These are phyloP conservation scores for Moesziomyces aphidis DNA, from an alignment of 1,284 basidiomycete genomes.

Conservation along the genomic window DNA sequence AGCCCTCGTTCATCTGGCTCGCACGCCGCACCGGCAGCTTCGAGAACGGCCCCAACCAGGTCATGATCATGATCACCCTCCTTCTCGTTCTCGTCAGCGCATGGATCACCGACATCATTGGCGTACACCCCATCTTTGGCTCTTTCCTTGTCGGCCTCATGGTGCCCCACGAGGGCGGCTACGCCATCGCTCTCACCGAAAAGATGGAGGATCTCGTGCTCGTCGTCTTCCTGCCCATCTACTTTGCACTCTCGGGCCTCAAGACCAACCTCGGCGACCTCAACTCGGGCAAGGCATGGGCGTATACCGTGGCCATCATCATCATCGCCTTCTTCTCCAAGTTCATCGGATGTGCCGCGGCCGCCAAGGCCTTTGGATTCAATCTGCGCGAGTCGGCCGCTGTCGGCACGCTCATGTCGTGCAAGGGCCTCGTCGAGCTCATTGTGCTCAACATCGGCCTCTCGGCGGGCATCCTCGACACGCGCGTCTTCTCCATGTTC, in stretches of 20 bases:
- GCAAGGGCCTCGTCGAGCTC: constrained; percentile 82
- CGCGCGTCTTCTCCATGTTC: constrained; percentile 81
- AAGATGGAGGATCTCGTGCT: constrained; percentile 70
- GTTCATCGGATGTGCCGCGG: constrained; percentile 71
- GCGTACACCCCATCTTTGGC: constrained; percentile 90
- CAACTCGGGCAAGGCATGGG: constrained; percentile 76
- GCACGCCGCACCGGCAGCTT: constrained; percentile 82
- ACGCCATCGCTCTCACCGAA: constrained; percentile 74
- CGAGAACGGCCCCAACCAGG: constrained; percentile 78
- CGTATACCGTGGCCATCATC: constrained; percentile 83
- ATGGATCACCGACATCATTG: constrained; percentile 89
- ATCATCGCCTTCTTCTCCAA: constrained; percentile 84
- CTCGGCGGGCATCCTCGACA: constrained; percentile 80
- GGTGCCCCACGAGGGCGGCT: constrained; percentile 87
- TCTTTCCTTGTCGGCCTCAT: constrained; percentile 85
- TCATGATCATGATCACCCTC: constrained; percentile 83
- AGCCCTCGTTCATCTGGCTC: constrained; percentile 76
- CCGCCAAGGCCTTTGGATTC: constrained; percentile 78
- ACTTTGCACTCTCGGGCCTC: constrained; percentile 84
- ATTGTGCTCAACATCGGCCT: constrained; percentile 94
- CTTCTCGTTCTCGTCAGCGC: constrained; percentile 81
- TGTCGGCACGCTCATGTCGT: constrained; percentile 90
- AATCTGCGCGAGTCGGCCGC: constrained; percentile 82
- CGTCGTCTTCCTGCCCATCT: constrained; percentile 81
- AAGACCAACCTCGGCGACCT: constrained; percentile 80